Base-by-base conservation (phyloP, 176 grass and related monocot species). In the Oryza nivara region DNA sequence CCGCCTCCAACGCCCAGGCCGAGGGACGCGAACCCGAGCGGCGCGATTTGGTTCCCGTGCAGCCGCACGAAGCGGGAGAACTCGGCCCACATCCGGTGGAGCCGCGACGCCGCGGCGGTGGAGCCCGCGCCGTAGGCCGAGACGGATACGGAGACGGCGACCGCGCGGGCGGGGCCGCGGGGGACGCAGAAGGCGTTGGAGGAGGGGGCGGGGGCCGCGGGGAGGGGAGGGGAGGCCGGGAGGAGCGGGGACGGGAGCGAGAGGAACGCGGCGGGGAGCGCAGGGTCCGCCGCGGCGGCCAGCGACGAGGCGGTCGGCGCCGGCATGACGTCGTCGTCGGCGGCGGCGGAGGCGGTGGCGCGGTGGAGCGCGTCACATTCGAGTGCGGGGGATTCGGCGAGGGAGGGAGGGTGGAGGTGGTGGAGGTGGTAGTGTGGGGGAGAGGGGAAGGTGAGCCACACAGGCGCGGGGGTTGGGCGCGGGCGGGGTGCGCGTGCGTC, bases 21-120 rank as follows among this genome's bases (percentile, higher is more conserved):
- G 22, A 93, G 64, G 44, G 91, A 95, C 74, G 86, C 95, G 78
- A 97, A 97, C 13, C 91, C 85, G 77, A 97, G 88, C 32, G 90
- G 86, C 58, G 73, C 79, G 74, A 86, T 83, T 68, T 89, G 87
- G 83, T 87, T 91, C 49, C 90, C 87, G 77, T 98, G 96, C 17
- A 95, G 74, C 7, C 83, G 90, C 65, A 91, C 83, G 76, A 91
- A 91, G 68, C 89, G 83, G 54, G 86, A 80, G 87, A 94, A 94
- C 70, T 90, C 87, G 70, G 1, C 64, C 92, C 87, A 92, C 81
- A 94, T 84, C 44, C 76, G 69, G 70, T 91, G 74, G 74, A 90
- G 38, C 32, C 80, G 60, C 12, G 74, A 64, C 16, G 85, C 86
- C 14, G 47, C 47, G 8, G 47, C 14, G 47, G 73, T 23, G 19